Conservation (phyloP, 1,139 yeast species). For the Hansenula lynferdii region DNA sequence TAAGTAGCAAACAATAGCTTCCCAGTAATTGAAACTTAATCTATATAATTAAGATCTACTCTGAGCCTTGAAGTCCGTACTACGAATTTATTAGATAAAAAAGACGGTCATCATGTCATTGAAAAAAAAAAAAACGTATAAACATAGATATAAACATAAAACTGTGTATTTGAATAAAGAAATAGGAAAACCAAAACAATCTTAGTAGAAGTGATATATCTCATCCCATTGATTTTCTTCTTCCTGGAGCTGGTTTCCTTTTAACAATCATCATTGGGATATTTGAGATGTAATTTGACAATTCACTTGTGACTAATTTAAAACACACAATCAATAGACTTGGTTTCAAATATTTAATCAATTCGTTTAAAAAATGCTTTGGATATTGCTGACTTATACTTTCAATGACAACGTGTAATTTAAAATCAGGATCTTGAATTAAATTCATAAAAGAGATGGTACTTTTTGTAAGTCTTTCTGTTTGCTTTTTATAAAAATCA, state of each 20-base stretch:
- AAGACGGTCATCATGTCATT: too few relatives aligned
- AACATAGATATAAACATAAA: too few relatives aligned
- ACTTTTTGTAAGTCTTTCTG: constrained; percentile 21
- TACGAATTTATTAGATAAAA: too few relatives aligned
- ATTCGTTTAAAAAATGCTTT: constrained; percentile 75
- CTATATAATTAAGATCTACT: too few relatives aligned
- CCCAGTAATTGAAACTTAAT: too few relatives aligned
- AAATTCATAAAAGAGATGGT: constrained; percentile 9
- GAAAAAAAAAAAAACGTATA: too few relatives aligned
- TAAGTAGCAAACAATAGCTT: too few relatives aligned
- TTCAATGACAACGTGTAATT: constrained; percentile 19
- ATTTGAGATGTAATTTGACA: constrained; percentile 72
- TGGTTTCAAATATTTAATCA: constrained; percentile 80
- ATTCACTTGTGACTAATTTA: constrained; percentile 16
- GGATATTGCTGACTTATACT: constrained; percentile 67
- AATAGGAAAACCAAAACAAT: too few relatives aligned
- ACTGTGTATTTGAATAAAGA: too few relatives aligned
- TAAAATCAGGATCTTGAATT: constrained; percentile 15
- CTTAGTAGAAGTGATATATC: constrained; percentile 12
- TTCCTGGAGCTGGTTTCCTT: constrained; percentile 39
- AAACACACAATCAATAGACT: constrained; percentile 81
- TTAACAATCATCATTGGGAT: constrained; percentile 92
- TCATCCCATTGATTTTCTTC: constrained; percentile 1
- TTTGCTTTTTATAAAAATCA: constrained; percentile 20
- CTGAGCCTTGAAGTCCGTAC: too few relatives aligned